A percentile compares a stretch with the other conserved stretches of the same genome.
Evolutionary conservation across 1,139 yeast species (phyloP).

Genomic region (Zygosaccharomyces sapae): DNA sequence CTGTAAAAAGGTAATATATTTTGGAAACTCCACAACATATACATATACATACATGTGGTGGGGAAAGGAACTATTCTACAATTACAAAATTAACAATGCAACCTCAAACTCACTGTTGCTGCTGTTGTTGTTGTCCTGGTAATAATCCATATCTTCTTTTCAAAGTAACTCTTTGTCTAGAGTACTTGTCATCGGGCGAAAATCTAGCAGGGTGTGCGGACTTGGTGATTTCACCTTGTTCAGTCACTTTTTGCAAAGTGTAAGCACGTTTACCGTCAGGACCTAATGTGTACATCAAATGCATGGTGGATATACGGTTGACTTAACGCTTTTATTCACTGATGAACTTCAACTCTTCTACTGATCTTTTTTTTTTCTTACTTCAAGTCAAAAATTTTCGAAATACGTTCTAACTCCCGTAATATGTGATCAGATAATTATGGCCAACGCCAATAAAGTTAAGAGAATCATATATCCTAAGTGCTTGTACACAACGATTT

Average conservation of each 20-base stretch:
- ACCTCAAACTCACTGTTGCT: slow-evolving; percentile 16
- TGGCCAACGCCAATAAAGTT: background rate
- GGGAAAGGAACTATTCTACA: slow-evolving; percentile 8
- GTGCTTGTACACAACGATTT: no score
- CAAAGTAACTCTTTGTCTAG: slow-evolving; percentile 97
- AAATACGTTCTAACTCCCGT: background rate
- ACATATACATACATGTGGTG: slow-evolving; percentile 8
- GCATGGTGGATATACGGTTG: slow-evolving; percentile 51
- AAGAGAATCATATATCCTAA: no score
- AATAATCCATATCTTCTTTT: slow-evolving; percentile 90
- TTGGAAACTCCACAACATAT: background rate
- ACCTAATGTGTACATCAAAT: slow-evolving; percentile 96
- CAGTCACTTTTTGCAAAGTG: slow-evolving; percentile 80
- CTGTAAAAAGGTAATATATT: background rate
- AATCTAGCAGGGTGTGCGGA: slow-evolving; percentile 99
- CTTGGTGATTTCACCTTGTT: slow-evolving; percentile 89
- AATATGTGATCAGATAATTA: background rate
- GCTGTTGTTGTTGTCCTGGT: slow-evolving; percentile 67
- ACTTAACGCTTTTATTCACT: background rate
- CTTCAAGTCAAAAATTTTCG: background rate
- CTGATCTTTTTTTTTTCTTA: background rate
- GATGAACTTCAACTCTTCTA: background rate
- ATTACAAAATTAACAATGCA: slow-evolving; percentile 4
- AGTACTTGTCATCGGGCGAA: slow-evolving; percentile 98
- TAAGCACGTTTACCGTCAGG: slow-evolving; percentile 93